Conservation (phyloP, 2,329 filamentous ascomycete genomes). For the Sporothrix luriei region DNA sequence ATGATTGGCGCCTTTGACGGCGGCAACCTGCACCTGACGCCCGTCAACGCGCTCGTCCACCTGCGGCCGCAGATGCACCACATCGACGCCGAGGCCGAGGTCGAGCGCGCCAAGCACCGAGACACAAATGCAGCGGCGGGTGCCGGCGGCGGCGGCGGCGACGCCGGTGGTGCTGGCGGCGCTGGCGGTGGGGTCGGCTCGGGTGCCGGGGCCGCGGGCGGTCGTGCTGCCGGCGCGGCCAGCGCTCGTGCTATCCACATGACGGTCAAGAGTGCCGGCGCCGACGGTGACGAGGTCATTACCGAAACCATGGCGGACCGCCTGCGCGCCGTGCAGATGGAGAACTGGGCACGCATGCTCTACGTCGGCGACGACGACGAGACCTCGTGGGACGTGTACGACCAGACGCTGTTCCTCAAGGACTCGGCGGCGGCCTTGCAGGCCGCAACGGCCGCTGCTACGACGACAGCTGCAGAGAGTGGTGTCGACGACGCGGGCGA, state of each 20-base stretch:
- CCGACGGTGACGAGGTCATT: constrained; percentile 59
- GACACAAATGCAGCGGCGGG: constrained; percentile 42
- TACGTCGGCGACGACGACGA: constrained; percentile 82
- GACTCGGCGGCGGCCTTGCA: constrained; percentile 30
- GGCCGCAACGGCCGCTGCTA: constrained; percentile 34
- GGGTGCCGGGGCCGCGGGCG: constrained; percentile 43
- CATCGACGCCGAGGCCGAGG: constrained; percentile 79
- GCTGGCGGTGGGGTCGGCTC: constrained; percentile 42
- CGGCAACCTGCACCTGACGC: constrained; percentile 82
- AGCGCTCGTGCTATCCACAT: constrained; percentile 80
- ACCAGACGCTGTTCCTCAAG: constrained; percentile 67
- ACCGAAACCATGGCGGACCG: constrained; percentile 74
- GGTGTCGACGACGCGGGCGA: constrained; percentile 34
- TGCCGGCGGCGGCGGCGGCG: constrained; percentile 21
- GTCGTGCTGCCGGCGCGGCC: constrained; percentile 41
- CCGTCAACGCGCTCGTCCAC: constrained; percentile 79
- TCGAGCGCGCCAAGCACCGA: constrained; percentile 53
- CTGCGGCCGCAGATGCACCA: constrained; percentile 92
- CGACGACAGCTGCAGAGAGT: constrained; percentile 24
- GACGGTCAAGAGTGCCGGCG: constrained; percentile 75
- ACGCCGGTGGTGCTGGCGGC: constrained; percentile 40
- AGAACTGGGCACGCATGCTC: constrained; percentile 76
- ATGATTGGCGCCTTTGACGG: constrained; percentile 91
- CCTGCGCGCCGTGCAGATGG: constrained; percentile 75
- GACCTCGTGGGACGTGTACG: constrained; percentile 74